Percentiles rank a stretch among this genome's conserved stretches.
These are phyloP conservation scores for Platismatia glauca DNA, from an alignment of 495 filamentous ascomycete species.

Conservation along the genomic window DNA sequence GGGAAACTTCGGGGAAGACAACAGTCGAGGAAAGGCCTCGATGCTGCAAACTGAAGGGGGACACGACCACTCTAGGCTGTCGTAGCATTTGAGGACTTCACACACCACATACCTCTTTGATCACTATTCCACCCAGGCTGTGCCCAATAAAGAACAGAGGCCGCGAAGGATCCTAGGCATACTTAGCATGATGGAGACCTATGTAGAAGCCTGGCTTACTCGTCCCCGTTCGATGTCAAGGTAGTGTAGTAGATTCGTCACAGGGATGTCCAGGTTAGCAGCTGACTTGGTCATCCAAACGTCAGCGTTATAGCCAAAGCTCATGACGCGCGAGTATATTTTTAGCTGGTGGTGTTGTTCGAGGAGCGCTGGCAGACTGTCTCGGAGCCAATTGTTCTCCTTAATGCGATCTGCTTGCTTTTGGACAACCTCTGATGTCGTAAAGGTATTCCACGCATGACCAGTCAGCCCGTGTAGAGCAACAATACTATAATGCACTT, in stretches of 20 bases:
- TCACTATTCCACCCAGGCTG: not conserved
- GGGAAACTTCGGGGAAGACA: not conserved
- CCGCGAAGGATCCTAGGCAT: not conserved
- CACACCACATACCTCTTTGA: not conserved
- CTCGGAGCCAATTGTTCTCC: conserved; percentile 6
- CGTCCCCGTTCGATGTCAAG: not conserved
- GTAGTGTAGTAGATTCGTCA: not conserved
- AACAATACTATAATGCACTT: not conserved
- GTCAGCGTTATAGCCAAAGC: conserved; percentile 7
- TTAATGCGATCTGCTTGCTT: not conserved
- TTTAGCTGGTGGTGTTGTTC: not conserved
- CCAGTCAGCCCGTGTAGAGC: conserved; percentile 3
- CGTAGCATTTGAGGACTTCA: not conserved
- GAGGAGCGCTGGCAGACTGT: conserved; percentile 2
- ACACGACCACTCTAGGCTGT: not conserved
- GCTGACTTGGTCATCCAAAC: conserved; percentile 5
- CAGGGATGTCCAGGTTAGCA: not conserved
- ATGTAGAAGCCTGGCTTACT: not conserved
- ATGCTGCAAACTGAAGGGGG: too few species aligned
- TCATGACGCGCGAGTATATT: conserved; percentile 7
- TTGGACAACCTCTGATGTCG: not conserved
- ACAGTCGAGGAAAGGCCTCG: not conserved
- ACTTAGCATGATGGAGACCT: not conserved
- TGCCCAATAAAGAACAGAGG: not conserved
- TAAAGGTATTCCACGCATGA: conserved; percentile 8